Evolutionary conservation across 1,284 basidiomycete species (phyloP), one percentile per base, ranked within the genome.

Genomic region (Flammula alnicola): DNA sequence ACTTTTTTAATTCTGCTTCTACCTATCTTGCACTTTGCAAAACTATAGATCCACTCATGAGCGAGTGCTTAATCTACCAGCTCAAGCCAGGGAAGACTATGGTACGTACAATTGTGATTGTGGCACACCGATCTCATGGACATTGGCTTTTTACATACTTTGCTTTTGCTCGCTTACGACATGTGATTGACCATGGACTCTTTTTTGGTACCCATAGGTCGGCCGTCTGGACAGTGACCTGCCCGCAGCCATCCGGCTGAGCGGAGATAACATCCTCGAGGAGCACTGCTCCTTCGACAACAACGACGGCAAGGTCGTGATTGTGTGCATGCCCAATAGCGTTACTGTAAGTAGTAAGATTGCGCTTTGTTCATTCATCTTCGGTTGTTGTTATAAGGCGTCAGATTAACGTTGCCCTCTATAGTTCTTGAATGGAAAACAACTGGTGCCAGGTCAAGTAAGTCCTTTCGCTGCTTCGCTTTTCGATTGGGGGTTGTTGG

Each of bases 211-310:
- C 35, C 32, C 51, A 46, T 61, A 92, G 84, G 83, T 95, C 47
- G 95, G 94, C 19, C 83, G 90, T 42, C 65, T 91, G 56, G 91
- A 95, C 64, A 91, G 84, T 64, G 80, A 84, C 38, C 86, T 86
- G 61, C 77, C 82, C 9, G 88, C 88, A n/a, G 86, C 92, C 26
- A 98, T 99, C 64, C 89, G 92, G 49, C 78, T 99, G 10, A 96
- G 93, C 63, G 96, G 96, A 6, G 83, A 88, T 58, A 94, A 93
- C 59, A 98, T 99, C 63, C 77, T 89, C 32, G 84, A 93, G 57
- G 91, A 96, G 59, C 96, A 99, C 63, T 98, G 96, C 70, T 79
- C 83, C 66, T 93, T 99, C 63, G 89, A 93, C 57, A 94, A 95
- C 65, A 78, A 69, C 11, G 91, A 95, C 44, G 92, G 91, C 43